A percentile compares a stretch with the other conserved stretches of the same genome.
These are phyloP conservation scores for Cutaneotrichosporon sp. DNA, from an alignment of 1,284 basidiomycete species.

Conservation along the genomic window DNA sequence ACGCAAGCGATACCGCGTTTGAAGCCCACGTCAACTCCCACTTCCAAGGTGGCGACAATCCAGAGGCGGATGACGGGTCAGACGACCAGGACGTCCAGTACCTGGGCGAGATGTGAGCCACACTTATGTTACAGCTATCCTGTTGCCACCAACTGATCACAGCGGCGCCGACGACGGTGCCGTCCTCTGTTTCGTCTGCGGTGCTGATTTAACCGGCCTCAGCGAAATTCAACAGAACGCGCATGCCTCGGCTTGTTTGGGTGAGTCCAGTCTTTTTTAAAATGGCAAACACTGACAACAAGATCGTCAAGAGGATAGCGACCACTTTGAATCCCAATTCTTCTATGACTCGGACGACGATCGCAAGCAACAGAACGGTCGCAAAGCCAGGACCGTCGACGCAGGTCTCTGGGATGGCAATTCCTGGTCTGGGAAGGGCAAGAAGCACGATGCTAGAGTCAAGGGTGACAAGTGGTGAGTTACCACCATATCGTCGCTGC, in stretches of 20 bases:
- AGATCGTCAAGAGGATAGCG: constrained; percentile 2
- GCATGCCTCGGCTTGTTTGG: constrained; percentile 37
- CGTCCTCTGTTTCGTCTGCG: constrained; percentile 35
- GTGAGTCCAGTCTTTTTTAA: constrained; percentile 14
- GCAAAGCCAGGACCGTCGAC: constrained; percentile 13
- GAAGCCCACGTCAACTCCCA: constrained; percentile 43
- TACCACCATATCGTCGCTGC: not conserved
- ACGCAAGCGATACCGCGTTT: constrained; percentile 34
- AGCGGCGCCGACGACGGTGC: not conserved
- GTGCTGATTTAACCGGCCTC: constrained; percentile 25
- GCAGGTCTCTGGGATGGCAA: constrained; percentile 42
- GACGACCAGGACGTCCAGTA: constrained; percentile 5
- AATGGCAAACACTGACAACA: not conserved
- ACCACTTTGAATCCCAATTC: constrained; percentile 9
- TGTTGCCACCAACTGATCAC: not conserved
- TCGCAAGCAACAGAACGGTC: constrained; percentile 2
- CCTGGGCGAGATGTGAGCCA: constrained; percentile 10
- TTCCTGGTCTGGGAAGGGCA: constrained; percentile 35
- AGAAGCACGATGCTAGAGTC: constrained; percentile 28
- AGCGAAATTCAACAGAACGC: constrained; percentile 20
- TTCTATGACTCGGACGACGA: constrained; percentile 1
- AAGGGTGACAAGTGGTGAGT: constrained; percentile 44
- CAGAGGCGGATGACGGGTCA: not conserved
- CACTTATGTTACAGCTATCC: not conserved
- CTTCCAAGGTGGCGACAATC: constrained; percentile 23